A percentile compares a stretch with the other conserved stretches of the same genome.
These are phyloP conservation scores for Aspergillus latus DNA, from an alignment of 2,329 filamentous ascomycete species.

Conservation along the genomic window DNA sequence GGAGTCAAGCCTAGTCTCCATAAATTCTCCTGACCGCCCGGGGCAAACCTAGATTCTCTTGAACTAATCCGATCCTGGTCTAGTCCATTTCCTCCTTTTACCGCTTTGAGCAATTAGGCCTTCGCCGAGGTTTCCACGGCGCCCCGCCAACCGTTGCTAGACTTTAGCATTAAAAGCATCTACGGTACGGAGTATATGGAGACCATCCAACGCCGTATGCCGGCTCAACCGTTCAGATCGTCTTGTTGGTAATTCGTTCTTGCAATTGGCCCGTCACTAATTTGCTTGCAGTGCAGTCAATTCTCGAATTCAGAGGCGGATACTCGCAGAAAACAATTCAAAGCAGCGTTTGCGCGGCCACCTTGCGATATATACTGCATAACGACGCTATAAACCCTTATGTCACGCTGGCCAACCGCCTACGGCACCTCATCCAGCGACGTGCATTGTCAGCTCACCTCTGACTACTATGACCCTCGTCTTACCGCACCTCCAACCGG, in stretches of 20 bases:
- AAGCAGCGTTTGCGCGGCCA: background rate
- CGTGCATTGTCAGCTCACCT: background rate
- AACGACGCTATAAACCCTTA: background rate
- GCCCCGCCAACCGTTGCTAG: background rate
- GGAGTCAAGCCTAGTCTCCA: slow-evolving; percentile 16
- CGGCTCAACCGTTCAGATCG: background rate
- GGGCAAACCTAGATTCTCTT: slow-evolving; percentile 18
- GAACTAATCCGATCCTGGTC: slow-evolving; percentile 15
- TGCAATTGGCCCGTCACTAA: background rate
- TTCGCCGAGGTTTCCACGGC: slow-evolving; percentile 1
- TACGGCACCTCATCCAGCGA: background rate
- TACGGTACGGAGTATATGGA: no score
- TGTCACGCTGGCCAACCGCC: background rate
- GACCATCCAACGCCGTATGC: background rate
- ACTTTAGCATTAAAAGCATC: background rate
- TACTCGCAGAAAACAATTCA: background rate
- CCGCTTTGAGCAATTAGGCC: slow-evolving; percentile 20
- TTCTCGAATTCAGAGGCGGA: background rate
- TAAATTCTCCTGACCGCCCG: slow-evolving; percentile 7
- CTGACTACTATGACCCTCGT: background rate
- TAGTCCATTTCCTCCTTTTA: slow-evolving; percentile 23
- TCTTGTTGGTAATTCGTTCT: background rate
- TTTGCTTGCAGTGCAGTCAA: background rate
- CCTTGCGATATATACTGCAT: background rate
- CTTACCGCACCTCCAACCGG: background rate